Conservation (phyloP, 352 stramenopile genomes). For the Phytophthora pisi region DNA sequence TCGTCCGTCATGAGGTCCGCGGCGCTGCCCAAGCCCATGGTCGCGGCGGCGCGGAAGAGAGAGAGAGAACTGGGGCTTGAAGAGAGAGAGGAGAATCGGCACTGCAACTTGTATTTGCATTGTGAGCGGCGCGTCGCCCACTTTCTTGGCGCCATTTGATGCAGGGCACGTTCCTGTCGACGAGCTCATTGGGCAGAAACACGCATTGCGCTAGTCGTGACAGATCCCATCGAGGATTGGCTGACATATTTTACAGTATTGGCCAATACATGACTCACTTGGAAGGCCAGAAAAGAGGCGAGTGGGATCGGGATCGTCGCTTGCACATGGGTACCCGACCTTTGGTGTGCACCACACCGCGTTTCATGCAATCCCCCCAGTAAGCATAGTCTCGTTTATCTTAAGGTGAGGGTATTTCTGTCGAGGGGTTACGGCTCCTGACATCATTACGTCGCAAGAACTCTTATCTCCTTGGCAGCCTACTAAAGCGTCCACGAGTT, state of each 20-base stretch:
- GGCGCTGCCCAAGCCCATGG: not conserved
- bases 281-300: not conserved
- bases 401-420: no score
- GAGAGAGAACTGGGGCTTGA: not conserved
- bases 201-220: conserved; percentile 18
- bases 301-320: not conserved
- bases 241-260: not conserved
- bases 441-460: no score
- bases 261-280: not conserved
- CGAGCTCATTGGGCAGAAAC: conserved; percentile 40
- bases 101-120: conserved; percentile 29
- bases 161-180: conserved; percentile 31
- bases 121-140: not conserved
- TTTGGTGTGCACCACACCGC: no score
- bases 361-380: no score
- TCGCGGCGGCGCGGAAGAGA: conserved; percentile 5
- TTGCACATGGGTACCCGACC: not conserved
- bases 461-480: no score
- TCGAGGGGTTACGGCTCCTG: no score
- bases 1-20: conserved; percentile 47
- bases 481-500: no score
- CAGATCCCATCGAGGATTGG: conserved; percentile 1
- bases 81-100: not conserved
- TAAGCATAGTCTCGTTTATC: no score
- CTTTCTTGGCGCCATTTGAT: conserved; percentile 4